A percentile compares a stretch with the other conserved stretches of the same genome.
phyloP scores from a whole-genome alignment of 2,329 filamentous ascomycete genomes.

The Dendrostoma leiphaemia region DNA sequence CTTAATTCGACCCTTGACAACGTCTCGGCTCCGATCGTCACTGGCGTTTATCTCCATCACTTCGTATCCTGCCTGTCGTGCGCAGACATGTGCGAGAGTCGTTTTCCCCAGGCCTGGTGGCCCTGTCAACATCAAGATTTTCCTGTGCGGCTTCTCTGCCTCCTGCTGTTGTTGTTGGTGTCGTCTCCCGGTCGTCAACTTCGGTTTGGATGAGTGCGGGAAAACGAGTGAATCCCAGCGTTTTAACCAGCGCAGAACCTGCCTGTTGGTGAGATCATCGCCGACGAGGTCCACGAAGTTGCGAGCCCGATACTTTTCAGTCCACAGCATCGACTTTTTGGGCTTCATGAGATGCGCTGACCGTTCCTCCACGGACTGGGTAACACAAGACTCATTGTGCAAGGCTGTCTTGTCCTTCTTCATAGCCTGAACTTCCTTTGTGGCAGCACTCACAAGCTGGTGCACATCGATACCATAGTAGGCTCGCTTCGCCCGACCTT shows the following conservation, averaged over 20 bases:
- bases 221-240: conserved; percentile 93
- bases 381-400: conserved; percentile 27
- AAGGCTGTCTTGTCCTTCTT: conserved; percentile 24
- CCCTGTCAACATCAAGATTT: conserved; percentile 86
- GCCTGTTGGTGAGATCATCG: conserved; percentile 88
- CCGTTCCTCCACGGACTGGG: conserved; percentile 41
- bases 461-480: conserved; percentile 96
- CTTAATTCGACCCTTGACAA: conserved; percentile 87
- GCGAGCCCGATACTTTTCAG: conserved; percentile 91
- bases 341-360: conserved; percentile 34
- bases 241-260: conserved; percentile 91
- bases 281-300: conserved; percentile 93
- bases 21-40: conserved; percentile 84
- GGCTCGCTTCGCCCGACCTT: conserved; percentile 67
- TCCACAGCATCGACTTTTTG: conserved; percentile 72
- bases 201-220: conserved; percentile 67
- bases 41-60: conserved; percentile 97
- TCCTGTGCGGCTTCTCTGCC: conserved; percentile 76
- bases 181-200: conserved; percentile 40
- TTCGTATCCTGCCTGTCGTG: conserved; percentile 91
- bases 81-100: conserved; percentile 93
- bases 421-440: conserved; percentile 51
- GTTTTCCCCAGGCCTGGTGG: conserved; percentile 95
- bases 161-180: conserved; percentile 48
- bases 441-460: conserved; percentile 70